phyloP scores from a whole-genome alignment of 331 rosid species.

The Rosa hybrid region DNA sequence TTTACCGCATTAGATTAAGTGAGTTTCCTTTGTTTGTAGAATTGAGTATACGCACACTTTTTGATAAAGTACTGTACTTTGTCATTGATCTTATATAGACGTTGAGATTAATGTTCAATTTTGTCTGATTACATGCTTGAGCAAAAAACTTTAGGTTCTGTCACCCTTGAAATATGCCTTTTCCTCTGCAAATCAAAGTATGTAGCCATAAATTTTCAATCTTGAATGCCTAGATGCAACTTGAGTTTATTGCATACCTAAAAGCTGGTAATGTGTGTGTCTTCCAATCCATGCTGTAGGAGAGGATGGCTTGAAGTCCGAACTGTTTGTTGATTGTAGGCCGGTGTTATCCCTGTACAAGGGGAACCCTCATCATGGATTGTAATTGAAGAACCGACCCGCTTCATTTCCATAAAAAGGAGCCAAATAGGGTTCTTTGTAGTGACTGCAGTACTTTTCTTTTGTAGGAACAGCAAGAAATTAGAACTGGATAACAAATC shows the following conservation, averaged over 20 bases:
- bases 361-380: background rate
- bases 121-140: background rate
- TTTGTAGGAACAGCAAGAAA: background rate
- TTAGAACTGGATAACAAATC: background rate
- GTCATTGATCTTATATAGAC: background rate
- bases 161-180: background rate
- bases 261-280: background rate
- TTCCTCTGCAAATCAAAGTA: background rate
- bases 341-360: background rate
- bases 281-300: background rate
- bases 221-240: background rate
- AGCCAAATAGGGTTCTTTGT: background rate
- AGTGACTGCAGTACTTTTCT: background rate
- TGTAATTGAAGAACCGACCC: background rate
- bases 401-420: background rate
- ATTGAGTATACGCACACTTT: background rate
- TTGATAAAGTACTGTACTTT: background rate
- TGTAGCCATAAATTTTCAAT: background rate
- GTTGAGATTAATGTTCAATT: background rate
- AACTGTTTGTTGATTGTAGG: background rate
- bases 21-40: background rate
- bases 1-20: background rate
- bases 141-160: background rate
- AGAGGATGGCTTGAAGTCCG: background rate
- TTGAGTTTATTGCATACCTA: background rate